Evolutionary conservation across 768 basidiomycete species (phyloP).

Genomic region (Tulasnella sp.): DNA sequence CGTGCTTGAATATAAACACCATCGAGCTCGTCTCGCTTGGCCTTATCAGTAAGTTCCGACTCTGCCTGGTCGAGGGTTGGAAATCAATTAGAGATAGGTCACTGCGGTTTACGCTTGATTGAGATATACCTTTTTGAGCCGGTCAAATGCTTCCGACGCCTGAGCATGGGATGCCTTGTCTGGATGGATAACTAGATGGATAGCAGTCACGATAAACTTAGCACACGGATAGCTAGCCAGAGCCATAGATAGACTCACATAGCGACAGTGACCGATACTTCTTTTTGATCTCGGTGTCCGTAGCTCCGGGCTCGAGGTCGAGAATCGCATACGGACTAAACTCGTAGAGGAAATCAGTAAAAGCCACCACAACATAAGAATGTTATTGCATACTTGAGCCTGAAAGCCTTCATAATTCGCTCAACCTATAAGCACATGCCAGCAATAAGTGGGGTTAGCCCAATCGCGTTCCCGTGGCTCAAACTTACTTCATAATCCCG

Average conservation of each 20-base stretch:
- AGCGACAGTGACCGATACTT: conserved; percentile 79
- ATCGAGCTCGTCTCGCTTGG: conserved; percentile 73
- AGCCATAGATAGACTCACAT: conserved; percentile 43
- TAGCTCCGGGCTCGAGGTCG: conserved; percentile 48
- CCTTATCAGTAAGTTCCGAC: conserved; percentile 68
- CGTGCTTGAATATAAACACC: conserved; percentile 73
- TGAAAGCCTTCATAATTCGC: conserved; percentile 89
- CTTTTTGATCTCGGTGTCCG: conserved; percentile 80
- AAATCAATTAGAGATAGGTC: neutral
- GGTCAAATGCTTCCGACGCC: conserved; percentile 87
- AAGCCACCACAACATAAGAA: neutral
- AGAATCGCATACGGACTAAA: conserved; percentile 88
- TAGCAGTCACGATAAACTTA: neutral
- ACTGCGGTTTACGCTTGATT: neutral
- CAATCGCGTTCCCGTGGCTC: neutral
- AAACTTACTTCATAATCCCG: conserved; percentile 65
- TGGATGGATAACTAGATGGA: conserved; percentile 85
- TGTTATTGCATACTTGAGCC: conserved; percentile 68
- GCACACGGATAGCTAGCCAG: neutral
- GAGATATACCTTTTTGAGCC: conserved; percentile 73
- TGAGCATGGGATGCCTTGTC: conserved; percentile 88
- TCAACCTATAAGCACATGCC: conserved; percentile 39
- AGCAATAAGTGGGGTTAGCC: neutral
- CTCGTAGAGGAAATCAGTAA: neutral
- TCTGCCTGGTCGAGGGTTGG: conserved; percentile 54